Conservation (phyloP, 768 basidiomycete genomes). For the Suillus subaureus region DNA sequence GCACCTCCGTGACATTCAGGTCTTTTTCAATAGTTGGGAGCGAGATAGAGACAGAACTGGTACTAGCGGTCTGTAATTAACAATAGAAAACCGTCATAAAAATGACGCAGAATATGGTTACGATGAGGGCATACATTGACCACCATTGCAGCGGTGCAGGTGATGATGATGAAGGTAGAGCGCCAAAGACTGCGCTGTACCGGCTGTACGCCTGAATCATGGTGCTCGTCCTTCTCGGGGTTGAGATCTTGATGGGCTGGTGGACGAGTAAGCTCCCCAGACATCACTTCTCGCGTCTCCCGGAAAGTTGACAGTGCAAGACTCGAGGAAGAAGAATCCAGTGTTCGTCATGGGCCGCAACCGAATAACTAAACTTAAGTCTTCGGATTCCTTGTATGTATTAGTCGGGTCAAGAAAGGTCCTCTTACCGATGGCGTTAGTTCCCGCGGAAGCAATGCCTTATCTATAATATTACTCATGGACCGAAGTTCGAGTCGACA, state of each 20-base stretch:
- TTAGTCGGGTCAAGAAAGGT: too few species aligned
- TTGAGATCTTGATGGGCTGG: background rate
- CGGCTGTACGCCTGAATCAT: background rate
- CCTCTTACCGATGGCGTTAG: too few species aligned
- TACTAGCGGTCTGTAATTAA: conserved; percentile 27
- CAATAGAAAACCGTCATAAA: background rate
- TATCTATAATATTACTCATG: too few species aligned
- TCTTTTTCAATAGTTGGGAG: conserved; percentile 53
- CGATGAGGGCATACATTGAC: conserved; percentile 30
- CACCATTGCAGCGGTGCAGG: conserved; percentile 44
- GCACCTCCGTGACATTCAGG: conserved; percentile 49
- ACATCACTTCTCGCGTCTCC: background rate
- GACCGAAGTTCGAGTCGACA: too few species aligned
- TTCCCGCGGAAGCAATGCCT: too few species aligned
- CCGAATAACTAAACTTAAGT: too few species aligned
- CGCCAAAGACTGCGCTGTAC: conserved; percentile 30
- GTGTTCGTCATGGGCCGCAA: background rate
- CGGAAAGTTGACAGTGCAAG: background rate
- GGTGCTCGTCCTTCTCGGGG: conserved; percentile 12
- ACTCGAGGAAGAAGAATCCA: background rate
- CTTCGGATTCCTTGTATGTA: too few species aligned
- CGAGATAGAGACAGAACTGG: conserved; percentile 51
- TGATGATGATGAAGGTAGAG: conserved; percentile 32
- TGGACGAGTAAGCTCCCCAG: conserved; percentile 11
- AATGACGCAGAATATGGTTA: background rate